These are phyloP conservation scores for Anethum foeniculum DNA, from an alignment of 140 eudicot species.

Conservation along the genomic window DNA sequence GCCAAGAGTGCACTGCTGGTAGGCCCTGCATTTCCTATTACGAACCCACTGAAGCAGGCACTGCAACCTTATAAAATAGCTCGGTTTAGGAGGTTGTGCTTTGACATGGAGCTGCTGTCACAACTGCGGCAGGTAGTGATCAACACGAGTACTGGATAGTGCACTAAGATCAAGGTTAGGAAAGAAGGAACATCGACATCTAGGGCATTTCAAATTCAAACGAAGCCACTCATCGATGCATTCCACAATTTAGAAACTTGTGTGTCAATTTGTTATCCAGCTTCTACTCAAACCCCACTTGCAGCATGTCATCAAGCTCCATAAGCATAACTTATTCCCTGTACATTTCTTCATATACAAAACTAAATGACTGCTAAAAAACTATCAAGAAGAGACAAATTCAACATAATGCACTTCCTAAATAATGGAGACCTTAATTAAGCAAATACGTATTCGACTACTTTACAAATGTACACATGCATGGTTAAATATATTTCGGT, in stretches of 20 bases:
- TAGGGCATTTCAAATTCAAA: slow-evolving; percentile 74
- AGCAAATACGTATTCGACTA: slow-evolving; percentile 24
- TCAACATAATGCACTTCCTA: not conserved
- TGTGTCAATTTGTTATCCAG: no score
- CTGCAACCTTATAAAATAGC: no score
- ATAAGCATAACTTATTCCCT: not conserved
- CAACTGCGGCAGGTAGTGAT: slow-evolving; percentile 24
- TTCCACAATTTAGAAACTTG: no score
- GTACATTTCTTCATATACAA: slow-evolving; percentile 13
- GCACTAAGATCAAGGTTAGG: slow-evolving; percentile 62
- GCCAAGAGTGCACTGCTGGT: slow-evolving; percentile 20
- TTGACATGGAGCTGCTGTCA: slow-evolving; percentile 46
- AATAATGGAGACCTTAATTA: slow-evolving; percentile 35
- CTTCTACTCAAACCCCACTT: slow-evolving; percentile 8
- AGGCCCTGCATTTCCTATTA: slow-evolving; percentile 29
- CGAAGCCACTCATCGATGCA: slow-evolving; percentile 96
- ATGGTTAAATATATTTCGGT: not conserved
- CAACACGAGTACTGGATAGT: slow-evolving; percentile 43
- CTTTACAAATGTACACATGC: no score
- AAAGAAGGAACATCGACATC: slow-evolving; percentile 80
- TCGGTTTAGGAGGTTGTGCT: slow-evolving; percentile 34
- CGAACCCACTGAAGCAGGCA: slow-evolving; percentile 7
- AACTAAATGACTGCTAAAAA: no score
- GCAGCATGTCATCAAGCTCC: slow-evolving; percentile 7
- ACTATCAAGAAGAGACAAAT: no score